A percentile compares a stretch with the other conserved stretches of the same genome.
Evolutionary conservation across 2,329 filamentous ascomycete genomes (phyloP).

Genomic region (Fusarium fujikuroi): DNA sequence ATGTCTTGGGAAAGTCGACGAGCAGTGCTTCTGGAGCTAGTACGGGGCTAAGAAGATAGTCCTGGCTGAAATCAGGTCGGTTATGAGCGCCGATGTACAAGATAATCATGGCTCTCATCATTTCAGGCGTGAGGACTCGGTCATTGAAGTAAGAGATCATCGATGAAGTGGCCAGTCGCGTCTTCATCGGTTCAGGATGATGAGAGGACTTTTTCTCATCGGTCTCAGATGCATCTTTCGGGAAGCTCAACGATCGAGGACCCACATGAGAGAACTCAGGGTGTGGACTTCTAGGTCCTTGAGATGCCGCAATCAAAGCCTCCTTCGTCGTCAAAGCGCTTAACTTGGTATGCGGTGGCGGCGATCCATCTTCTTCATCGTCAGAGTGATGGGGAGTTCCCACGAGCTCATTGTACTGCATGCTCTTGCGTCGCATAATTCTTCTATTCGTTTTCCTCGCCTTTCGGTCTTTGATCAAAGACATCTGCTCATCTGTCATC

Average conservation of each 20-base stretch:
- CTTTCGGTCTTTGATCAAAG: conserved; percentile 85
- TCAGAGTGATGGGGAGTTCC: conserved; percentile 86
- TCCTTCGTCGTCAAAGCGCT: conserved; percentile 14
- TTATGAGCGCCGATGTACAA: conserved; percentile 95
- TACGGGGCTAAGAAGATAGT: conserved; percentile 90
- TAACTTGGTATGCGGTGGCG: conserved; percentile 20
- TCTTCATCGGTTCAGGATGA: conserved; percentile 72
- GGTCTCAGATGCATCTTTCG: conserved; percentile 29
- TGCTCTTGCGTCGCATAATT: conserved; percentile 84
- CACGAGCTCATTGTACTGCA: conserved; percentile 86
- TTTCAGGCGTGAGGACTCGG: conserved; percentile 91
- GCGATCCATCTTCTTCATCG: conserved; percentile 67
- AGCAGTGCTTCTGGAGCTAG: conserved; percentile 87
- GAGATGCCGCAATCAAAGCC: conserved; percentile 13
- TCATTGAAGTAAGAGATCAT: conserved; percentile 99
- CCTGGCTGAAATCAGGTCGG: conserved; percentile 89
- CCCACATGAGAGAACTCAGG: conserved; percentile 64
- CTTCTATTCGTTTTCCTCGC: conserved; percentile 80
- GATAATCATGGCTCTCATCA: conserved; percentile 99
- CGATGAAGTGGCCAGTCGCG: conserved; percentile 91
- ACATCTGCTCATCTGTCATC: conserved; percentile 99
- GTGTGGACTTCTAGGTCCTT: conserved; percentile 50
- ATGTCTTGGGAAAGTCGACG: conserved; percentile 90
- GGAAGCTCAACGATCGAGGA: conserved; percentile 47
- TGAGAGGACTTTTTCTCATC: conserved; percentile 55